A percentile compares a stretch with the other conserved stretches of the same genome.
phyloP scores from a whole-genome alignment of 371 early-diverging fungal genomes.

The Batrachochytrium dendrobatidis region DNA sequence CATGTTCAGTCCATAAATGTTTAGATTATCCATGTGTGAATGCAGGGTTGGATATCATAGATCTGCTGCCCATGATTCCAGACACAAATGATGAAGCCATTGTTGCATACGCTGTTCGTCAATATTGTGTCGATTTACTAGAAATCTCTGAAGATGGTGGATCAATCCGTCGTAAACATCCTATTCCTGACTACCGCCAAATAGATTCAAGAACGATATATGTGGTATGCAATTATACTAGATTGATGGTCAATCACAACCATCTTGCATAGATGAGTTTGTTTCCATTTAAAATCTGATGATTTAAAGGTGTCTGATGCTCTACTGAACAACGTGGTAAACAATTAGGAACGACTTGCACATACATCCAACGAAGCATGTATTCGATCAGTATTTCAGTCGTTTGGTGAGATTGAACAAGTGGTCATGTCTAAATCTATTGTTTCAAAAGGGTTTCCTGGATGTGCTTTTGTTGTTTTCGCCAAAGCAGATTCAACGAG shows the following conservation, averaged over 20 bases:
- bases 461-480: constrained; percentile 5
- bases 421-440: no score
- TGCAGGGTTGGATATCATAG: constrained; percentile 20
- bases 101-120: constrained; percentile 27
- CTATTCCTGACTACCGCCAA: constrained; percentile 8
- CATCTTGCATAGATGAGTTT: no score
- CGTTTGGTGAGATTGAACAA: no score
- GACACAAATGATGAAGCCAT: constrained; percentile 30
- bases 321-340: no score
- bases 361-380: no score
- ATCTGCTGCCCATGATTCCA: constrained; percentile 7
- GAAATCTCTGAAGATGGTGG: constrained; percentile 12
- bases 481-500: neutral
- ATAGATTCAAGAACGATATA: constrained; percentile 9
- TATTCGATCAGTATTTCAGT: no score
- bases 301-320: no score
- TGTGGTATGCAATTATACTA: constrained; percentile 11
- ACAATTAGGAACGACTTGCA: no score
- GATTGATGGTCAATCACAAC: neutral
- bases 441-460: no score
- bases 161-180: constrained; percentile 3
- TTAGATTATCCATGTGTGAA: neutral
- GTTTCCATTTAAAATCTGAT: no score
- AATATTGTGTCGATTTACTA: neutral
- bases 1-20: neutral